These are phyloP conservation scores for Phialophora expanda DNA, from an alignment of 2,329 filamentous ascomycete species.

Conservation along the genomic window DNA sequence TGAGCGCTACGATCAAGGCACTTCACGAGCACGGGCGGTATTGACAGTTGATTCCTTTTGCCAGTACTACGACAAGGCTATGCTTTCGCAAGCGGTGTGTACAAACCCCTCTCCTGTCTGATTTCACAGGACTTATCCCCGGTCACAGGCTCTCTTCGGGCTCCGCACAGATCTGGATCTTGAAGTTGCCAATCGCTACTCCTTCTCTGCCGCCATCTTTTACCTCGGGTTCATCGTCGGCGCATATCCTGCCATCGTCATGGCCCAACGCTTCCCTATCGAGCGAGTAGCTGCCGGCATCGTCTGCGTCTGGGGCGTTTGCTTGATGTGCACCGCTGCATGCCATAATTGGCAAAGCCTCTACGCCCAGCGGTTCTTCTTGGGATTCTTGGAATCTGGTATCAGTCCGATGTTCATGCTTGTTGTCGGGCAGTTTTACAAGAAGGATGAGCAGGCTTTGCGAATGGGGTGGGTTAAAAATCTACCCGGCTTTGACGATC, in stretches of 20 bases:
- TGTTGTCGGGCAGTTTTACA: slow-evolving; percentile 67
- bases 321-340: slow-evolving; percentile 71
- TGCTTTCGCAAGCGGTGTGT: slow-evolving; percentile 59
- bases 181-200: slow-evolving; percentile 50
- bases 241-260: slow-evolving; percentile 73
- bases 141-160: slow-evolving; percentile 49
- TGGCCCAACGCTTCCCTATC: slow-evolving; percentile 69
- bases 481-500: not conserved
- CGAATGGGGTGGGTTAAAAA: slow-evolving; percentile 56
- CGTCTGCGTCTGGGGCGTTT: slow-evolving; percentile 68
- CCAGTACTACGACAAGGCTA: slow-evolving; percentile 45
- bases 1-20: slow-evolving; percentile 48
- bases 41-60: not conserved
- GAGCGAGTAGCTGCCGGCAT: slow-evolving; percentile 66
- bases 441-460: slow-evolving; percentile 67
- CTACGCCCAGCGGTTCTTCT: slow-evolving; percentile 69
- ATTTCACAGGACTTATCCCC: not conserved
- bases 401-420: slow-evolving; percentile 71
- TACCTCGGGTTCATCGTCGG: slow-evolving; percentile 80
- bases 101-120: not conserved
- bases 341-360: slow-evolving; percentile 68
- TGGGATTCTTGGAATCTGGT: slow-evolving; percentile 65
- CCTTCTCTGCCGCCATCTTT: slow-evolving; percentile 47
- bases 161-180: slow-evolving; percentile 51
- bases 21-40: not conserved